These are phyloP conservation scores for Otatea glauca DNA, from an alignment of 176 grass and related monocot species.

Conservation along the genomic window DNA sequence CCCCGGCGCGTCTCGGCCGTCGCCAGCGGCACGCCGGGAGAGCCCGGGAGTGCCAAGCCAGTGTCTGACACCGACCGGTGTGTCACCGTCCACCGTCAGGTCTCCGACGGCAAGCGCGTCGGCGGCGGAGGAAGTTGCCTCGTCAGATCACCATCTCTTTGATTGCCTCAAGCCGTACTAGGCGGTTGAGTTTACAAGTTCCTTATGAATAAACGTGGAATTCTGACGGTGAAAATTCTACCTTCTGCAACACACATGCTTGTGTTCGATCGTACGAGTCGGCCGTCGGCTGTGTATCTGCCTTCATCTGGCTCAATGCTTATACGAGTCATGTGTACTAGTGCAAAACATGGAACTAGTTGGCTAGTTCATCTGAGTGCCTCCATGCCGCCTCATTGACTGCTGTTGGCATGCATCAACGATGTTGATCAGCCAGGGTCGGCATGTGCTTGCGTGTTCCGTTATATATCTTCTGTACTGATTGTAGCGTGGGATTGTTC, in stretches of 20 bases:
- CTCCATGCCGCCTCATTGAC: neutral
- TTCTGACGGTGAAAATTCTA: neutral
- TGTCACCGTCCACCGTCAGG: neutral
- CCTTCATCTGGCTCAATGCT: neutral
- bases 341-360: no score
- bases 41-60: slow-evolving; percentile 16
- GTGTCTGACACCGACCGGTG: slow-evolving; percentile 17
- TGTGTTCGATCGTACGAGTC: neutral
- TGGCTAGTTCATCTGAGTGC: neutral
- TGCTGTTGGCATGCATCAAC: neutral
- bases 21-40: neutral
- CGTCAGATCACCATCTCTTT: slow-evolving; percentile 41
- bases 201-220: neutral
- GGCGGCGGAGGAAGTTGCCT: neutral
- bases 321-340: neutral
- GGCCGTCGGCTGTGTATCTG: neutral
- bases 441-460: neutral
- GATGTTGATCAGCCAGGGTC: neutral
- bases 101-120: slow-evolving; percentile 10
- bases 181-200: neutral
- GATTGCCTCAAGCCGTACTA: slow-evolving; percentile 76
- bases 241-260: neutral
- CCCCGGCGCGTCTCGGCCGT: slow-evolving; percentile 9
- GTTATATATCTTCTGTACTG: neutral
- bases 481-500: neutral